These are phyloP conservation scores for Penicillium salamii DNA, from an alignment of 495 filamentous ascomycete genomes.

Conservation along the genomic window DNA sequence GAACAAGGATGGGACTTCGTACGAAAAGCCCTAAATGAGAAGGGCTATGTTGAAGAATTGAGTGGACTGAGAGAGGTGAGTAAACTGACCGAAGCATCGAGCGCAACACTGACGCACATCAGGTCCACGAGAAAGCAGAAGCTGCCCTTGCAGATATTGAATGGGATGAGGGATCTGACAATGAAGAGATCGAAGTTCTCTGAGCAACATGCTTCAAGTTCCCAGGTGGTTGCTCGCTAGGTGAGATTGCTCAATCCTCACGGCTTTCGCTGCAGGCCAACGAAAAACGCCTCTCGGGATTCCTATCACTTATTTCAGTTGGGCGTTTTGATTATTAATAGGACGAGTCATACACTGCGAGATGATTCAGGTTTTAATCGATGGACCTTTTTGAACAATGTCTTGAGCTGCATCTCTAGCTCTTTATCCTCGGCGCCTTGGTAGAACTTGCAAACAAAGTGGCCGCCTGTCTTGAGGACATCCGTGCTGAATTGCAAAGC, in stretches of 20 bases:
- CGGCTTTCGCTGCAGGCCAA: conserved; percentile 59
- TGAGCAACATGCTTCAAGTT: conserved; percentile 7
- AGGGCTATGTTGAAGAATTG: conserved; percentile 84
- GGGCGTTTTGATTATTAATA: not conserved
- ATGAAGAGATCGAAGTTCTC: conserved; percentile 37
- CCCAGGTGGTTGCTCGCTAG: no score
- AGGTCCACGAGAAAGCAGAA: conserved; percentile 76
- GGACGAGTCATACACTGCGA: conserved; percentile 59
- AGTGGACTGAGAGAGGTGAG: conserved; percentile 85
- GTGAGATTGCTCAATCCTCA: conserved; percentile 5
- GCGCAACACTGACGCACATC: conserved; percentile 21
- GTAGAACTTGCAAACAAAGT: conserved; percentile 98
- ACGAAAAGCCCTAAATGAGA: conserved; percentile 76
- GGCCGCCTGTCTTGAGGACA: conserved; percentile 74
- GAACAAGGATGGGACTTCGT: conserved; percentile 84
- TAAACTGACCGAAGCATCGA: not conserved
- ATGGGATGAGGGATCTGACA: conserved; percentile 57
- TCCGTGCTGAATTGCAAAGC: conserved; percentile 81
- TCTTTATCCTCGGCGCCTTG: conserved; percentile 80
- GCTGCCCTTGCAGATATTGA: conserved; percentile 58
- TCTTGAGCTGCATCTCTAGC: conserved; percentile 67
- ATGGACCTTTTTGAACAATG: conserved; percentile 73
- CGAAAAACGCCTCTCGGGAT: conserved; percentile 85
- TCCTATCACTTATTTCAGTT: conserved; percentile 54
- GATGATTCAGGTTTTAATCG: conserved; percentile 89